phyloP scores from a whole-genome alignment of 768 basidiomycete genomes.

The Lentinus brumalis region DNA sequence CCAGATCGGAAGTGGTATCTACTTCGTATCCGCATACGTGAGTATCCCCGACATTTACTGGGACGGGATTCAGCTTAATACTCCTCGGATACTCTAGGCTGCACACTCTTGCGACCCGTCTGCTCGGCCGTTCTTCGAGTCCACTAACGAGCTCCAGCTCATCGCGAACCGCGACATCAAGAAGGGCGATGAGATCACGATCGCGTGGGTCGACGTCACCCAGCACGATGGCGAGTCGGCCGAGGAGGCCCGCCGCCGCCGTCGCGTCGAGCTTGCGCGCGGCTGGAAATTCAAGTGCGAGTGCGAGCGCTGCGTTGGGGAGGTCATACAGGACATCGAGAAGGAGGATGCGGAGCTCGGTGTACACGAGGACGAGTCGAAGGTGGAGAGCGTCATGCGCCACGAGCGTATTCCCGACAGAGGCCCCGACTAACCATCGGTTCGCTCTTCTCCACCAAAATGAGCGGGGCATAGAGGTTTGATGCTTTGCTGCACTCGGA shows the following conservation, averaged over 20 bases:
- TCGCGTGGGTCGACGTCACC: conserved; percentile 74
- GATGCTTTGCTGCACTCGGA: neutral
- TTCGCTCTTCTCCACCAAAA: neutral
- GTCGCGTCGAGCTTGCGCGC: conserved; percentile 72
- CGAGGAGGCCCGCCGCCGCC: conserved; percentile 58
- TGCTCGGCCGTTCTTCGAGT: conserved; percentile 62
- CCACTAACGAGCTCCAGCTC: conserved; percentile 68
- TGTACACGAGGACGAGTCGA: conserved; percentile 53
- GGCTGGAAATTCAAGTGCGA: conserved; percentile 83
- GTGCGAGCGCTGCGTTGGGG: conserved; percentile 65
- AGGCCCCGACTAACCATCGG: conserved; percentile 11
- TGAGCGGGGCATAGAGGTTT: neutral
- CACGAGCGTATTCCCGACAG: conserved; percentile 18
- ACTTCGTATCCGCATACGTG: conserved; percentile 75
- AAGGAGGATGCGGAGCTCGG: conserved; percentile 31
- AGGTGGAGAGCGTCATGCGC: conserved; percentile 41
- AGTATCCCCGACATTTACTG: conserved; percentile 19
- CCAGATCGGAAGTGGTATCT: conserved; percentile 78
- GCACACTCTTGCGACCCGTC: conserved; percentile 75
- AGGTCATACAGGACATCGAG: conserved; percentile 33
- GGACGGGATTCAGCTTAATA: neutral
- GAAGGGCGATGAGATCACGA: conserved; percentile 73
- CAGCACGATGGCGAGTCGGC: conserved; percentile 55
- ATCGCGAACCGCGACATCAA: conserved; percentile 67
- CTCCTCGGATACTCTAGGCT: conserved; percentile 39